Base-by-base conservation (phyloP, 176 grass and related monocot species). In the Urochloa ruziziensis region DNA sequence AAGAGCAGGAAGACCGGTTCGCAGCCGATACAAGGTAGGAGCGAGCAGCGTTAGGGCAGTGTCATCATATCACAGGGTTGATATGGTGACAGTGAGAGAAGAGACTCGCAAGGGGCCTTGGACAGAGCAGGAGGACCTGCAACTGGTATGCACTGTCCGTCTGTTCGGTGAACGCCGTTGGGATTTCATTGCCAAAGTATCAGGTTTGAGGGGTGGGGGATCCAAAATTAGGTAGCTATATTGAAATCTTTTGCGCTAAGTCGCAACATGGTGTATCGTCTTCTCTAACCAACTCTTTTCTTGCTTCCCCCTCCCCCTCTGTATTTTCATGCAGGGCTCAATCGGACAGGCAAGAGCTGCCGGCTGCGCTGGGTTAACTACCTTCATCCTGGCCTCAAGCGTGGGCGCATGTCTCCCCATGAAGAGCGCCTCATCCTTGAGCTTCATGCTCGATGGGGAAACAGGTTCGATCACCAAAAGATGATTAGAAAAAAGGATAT, bases 191-290 rank as follows among this genome's bases (percentile, higher is more conserved):
- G 94, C 94, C 94, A 81, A 91, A 93, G 94, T 90, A 82, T 94
- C 94, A 97, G 94, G 94, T 94, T 97, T 94, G 94, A 97, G 91
- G 92, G 94, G 94, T 94, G 89, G 91, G 92, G 89, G 89, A 91
- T 91, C 78, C 82, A 51, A 90, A 92, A 67, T 88, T 89, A 86
- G 87, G 87, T 85, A 84, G 74, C 78, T 56, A 75, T 59, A 74
- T 84, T 56, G 53, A 54, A 74, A 28, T 63, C 13, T 58, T 81
- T 70, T 49, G 78, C 83, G 83, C 86, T n/a, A 63, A 75, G 90
- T 91, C 82, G 81, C 90, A 91, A 59, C 47, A 32, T 37, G 36
- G 51, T 33, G 73, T 74, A 37, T 29, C 73, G 81, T 39, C 79
- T 60, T 73, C 80, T 79, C 83, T 94, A 30, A 88, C 36, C 49